These are phyloP conservation scores for Apiotrichum akiyoshidainum DNA, from an alignment of 1,284 basidiomycete species.

Conservation along the genomic window DNA sequence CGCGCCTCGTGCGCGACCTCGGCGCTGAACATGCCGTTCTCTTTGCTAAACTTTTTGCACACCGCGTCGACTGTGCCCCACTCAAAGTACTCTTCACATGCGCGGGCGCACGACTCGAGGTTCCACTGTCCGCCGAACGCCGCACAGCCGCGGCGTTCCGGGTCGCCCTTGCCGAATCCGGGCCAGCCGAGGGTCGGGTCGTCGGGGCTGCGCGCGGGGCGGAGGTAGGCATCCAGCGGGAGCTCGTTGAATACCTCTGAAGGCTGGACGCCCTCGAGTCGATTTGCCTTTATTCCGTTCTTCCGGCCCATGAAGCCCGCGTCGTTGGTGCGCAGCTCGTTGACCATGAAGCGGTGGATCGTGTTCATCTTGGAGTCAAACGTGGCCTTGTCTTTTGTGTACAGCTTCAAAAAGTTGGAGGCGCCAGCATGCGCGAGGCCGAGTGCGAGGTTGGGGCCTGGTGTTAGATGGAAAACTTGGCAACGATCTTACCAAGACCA, in stretches of 20 bases:
- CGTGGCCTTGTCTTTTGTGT: constrained; percentile 46
- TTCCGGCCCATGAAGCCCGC: constrained; percentile 58
- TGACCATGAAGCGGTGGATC: constrained; percentile 61
- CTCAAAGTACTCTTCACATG: constrained; percentile 82
- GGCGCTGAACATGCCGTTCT: constrained; percentile 33
- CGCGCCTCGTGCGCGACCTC: constrained; percentile 35
- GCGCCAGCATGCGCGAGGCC: constrained; percentile 54
- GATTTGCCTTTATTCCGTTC: constrained; percentile 61
- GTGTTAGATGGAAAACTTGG: constrained; percentile 13
- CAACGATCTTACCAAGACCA: constrained; percentile 36
- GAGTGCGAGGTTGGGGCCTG: constrained; percentile 49
- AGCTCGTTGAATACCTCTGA: constrained; percentile 60
- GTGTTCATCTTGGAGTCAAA: constrained; percentile 49
- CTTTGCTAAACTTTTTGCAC: constrained; percentile 41
- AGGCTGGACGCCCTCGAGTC: constrained; percentile 55
- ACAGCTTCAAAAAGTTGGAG: constrained; percentile 60
- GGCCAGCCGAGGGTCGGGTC: constrained; percentile 38
- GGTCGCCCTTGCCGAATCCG: constrained; percentile 37
- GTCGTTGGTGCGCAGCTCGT: constrained; percentile 70
- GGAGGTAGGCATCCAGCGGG: constrained; percentile 68
- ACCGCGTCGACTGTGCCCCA: constrained; percentile 72
- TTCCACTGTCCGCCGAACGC: constrained; percentile 48
- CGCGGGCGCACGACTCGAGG: constrained; percentile 65
- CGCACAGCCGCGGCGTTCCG: constrained; percentile 28
- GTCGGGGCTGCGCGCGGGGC: constrained; percentile 53